Evolutionary conservation across 2,329 filamentous ascomycete species (phyloP), one percentile per base, ranked within the genome.

Genomic region (Phoma sp.): DNA sequence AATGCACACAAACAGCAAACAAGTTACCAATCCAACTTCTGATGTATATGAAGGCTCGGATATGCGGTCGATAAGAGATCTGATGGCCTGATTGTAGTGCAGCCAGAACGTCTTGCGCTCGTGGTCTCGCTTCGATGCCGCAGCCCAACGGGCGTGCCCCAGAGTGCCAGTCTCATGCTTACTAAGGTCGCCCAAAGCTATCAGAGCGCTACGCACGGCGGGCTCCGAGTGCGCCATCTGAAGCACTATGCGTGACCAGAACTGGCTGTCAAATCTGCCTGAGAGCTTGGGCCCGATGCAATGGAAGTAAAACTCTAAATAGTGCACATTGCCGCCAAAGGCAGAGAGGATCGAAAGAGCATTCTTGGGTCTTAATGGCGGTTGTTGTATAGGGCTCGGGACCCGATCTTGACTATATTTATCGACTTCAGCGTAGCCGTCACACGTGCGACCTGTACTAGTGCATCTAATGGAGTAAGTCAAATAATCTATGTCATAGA

Each of bases 51-150:
- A 70, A 2, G 65, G 43, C 35, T 61, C 64, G 13, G 63, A 60
- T 29, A 68, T 69, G 6, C 47, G 55, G 17, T 68, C 66, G 8
- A 79, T 57, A 35, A 71, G 55, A 21, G 56, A 46, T 48, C 55
- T 36, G 32, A 79, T 77, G 7, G 77, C 74, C 36, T 76, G 74
- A 53, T 73, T 77, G 40, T 80, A 78, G 43, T 79, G 74, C 24
- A 62, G 55, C 17, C 78, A 54, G 2, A 72, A 67, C 10, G 71
- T 70, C 24, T 57, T 67, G n/a, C 43, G 43, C 25, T 47, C 22
- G 24, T 25, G 15, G 9, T 36, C 7, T 5, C 15, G 24, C 15
- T 33, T 5, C 3, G 3, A 17, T 12, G 44, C n/a, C 3, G 41
- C 44, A 24, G 33, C 31, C 10, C 33, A 43, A n/a, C 46, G 53